These are phyloP conservation scores for Xylaria sp. DNA, from an alignment of 2,329 filamentous ascomycete genomes.

Conservation along the genomic window DNA sequence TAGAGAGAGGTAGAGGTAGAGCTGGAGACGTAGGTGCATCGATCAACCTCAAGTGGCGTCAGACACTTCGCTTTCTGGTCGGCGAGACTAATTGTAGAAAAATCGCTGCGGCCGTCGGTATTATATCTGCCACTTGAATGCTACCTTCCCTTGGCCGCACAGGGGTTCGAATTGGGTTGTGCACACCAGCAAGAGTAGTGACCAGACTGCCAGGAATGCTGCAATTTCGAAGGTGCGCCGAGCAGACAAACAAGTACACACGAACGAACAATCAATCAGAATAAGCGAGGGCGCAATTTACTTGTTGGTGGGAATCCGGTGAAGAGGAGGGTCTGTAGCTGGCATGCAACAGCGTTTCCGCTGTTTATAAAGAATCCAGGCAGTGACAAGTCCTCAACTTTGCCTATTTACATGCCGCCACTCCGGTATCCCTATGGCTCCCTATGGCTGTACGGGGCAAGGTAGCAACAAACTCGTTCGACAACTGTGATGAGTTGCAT, in stretches of 20 bases:
- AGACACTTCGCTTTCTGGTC: background rate
- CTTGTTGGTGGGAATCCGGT: background rate
- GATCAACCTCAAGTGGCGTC: background rate
- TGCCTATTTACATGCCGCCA: background rate
- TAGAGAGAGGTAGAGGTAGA: background rate
- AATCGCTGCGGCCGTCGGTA: background rate
- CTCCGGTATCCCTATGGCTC: too few relatives aligned
- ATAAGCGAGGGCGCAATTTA: background rate
- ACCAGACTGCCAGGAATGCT: background rate
- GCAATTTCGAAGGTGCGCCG: too few relatives aligned
- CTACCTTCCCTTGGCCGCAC: background rate
- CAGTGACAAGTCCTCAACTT: background rate
- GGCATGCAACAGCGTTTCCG: background rate
- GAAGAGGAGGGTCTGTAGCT: background rate
- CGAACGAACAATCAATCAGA: background rate
- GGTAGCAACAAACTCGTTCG: background rate
- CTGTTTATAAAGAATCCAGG: background rate
- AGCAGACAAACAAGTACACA: background rate
- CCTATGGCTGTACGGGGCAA: too few relatives aligned
- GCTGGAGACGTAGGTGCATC: background rate
- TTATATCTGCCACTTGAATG: background rate
- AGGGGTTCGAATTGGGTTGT: slow-evolving; percentile 3
- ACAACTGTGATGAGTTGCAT: slow-evolving; percentile 4
- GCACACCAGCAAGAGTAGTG: background rate
- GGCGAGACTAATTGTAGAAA: background rate